A percentile compares a stretch with the other conserved stretches of the same genome.
phyloP scores from a whole-genome alignment of 192 early-diverging fungal species.

The Backusella westeae region DNA sequence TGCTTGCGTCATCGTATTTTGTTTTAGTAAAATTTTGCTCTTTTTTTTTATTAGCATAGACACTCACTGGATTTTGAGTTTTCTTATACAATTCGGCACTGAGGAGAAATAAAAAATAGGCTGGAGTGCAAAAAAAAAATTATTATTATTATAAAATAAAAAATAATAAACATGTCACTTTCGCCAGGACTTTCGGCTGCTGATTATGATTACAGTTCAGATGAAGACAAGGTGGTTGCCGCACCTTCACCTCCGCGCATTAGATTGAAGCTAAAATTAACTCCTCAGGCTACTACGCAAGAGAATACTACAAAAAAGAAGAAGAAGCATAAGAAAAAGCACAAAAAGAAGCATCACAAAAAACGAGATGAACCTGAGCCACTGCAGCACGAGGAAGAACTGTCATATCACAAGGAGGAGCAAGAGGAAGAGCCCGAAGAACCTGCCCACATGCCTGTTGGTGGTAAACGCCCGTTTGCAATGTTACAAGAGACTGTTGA shows the following conservation, averaged over 20 bases:
- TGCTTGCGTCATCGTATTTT: not conserved
- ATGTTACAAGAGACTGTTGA: not conserved
- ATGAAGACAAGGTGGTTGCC: constrained; percentile 2
- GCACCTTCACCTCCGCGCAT: constrained; percentile 11
- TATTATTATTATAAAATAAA: not conserved
- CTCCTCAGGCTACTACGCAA: not conserved
- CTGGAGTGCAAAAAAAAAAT: not conserved
- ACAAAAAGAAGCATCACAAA: constrained; percentile 21
- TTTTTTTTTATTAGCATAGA: constrained; percentile 1
- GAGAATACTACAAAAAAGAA: constrained; percentile 25
- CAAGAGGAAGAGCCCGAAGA: constrained; percentile 32
- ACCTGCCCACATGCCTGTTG: not conserved
- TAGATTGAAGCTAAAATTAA: constrained; percentile 30
- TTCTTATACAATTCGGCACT: not conserved
- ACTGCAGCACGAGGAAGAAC: not conserved
- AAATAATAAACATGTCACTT: constrained; percentile 5
- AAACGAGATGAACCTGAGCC: not conserved
- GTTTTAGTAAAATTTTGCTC: not conserved
- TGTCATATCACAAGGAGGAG: constrained; percentile 19
- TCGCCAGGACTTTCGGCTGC: constrained; percentile 22
- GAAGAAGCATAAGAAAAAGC: constrained; percentile 25
- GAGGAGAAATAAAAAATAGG: constrained; percentile 11
- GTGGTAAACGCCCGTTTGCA: constrained; percentile 8
- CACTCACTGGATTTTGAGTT: not conserved
- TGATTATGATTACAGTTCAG: constrained; percentile 25